Evolutionary conservation across 2,329 filamentous ascomycete genomes (phyloP), one percentile per base, ranked within the genome.

Genomic region (Domatiomyces globalis): DNA sequence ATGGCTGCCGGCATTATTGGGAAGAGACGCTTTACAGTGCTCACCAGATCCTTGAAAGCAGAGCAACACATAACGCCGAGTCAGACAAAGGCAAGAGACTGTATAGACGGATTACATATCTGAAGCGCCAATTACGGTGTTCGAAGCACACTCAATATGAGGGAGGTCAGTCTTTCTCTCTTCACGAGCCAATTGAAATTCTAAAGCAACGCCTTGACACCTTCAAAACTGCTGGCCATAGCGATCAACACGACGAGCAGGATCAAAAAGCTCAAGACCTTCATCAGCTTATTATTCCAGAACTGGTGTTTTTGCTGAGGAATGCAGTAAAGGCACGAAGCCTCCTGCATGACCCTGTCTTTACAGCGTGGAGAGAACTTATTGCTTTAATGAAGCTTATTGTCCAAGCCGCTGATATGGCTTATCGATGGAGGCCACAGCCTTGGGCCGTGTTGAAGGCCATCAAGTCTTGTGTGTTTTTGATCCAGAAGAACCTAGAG

Each of bases 241-340:
- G 39, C 15, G 27, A 25, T 33, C 20, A 50, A 25, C 39, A 15
- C 15, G 25, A 22, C 9, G 50, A 56, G 48, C 45, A 51, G 20
- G 18, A 46, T 8, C 45, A 49, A 19, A 53, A 51, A 46, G 45
- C 51, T 5, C 42, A 45, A n/a, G 58, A 60, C n/a, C 39, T 59
- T 18, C 59, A 55, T 42, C 52, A 56, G 43, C 43, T 54, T 43
- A 29, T 60, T 18, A 53, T 60, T 39, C 58, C 55, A 9, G 36
- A 47, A 17, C 49, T 51, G 12, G 46, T 59, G 2, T 50, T 43
- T 10, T 43, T 58, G 17, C 43, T 52, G 15, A 58, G 50, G 42
- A 22, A 18, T n/a, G 54, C 50, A 5, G 47, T 60, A 3, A 53
- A 49, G 27, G 46, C 48, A 18, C 51, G 44, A 17, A 58, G 43